phyloP scores from a whole-genome alignment of 768 basidiomycete species.

The Cubamyces lactineus region DNA sequence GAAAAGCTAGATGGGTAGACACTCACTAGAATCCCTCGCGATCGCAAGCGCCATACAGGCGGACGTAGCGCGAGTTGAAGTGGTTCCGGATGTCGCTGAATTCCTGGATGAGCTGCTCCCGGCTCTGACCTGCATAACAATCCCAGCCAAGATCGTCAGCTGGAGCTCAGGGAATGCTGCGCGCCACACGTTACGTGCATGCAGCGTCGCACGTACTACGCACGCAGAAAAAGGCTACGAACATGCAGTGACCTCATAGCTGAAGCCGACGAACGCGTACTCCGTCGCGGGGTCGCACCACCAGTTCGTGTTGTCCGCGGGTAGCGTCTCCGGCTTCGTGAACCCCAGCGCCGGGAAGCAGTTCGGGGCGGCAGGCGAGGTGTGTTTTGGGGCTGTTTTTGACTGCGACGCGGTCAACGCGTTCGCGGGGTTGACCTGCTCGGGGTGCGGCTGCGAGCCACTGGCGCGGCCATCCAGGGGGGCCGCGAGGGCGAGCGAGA shows the following conservation, averaged over 20 bases:
- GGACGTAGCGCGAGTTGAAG: constrained; percentile 70
- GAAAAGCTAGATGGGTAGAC: neutral
- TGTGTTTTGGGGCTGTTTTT: neutral
- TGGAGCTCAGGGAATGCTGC: neutral
- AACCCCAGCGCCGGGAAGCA: constrained; percentile 48
- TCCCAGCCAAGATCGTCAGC: neutral
- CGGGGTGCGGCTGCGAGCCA: constrained; percentile 13
- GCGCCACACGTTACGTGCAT: too few species aligned
- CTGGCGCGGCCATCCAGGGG: constrained; percentile 10
- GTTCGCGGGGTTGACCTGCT: neutral
- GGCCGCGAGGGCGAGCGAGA: constrained; percentile 15
- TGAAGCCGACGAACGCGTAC: constrained; percentile 78
- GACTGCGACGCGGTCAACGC: neutral
- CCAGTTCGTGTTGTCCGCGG: constrained; percentile 38
- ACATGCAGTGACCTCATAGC: constrained; percentile 74
- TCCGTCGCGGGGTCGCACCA: constrained; percentile 67
- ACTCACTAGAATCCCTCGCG: constrained; percentile 43
- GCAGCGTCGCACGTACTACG: neutral
- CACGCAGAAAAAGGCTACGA: constrained; percentile 24
- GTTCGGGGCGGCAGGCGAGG: constrained; percentile 30
- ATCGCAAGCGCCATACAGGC: constrained; percentile 48
- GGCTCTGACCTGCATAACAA: constrained; percentile 55
- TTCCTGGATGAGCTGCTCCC: constrained; percentile 50
- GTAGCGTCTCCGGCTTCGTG: constrained; percentile 54
- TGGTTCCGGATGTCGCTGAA: constrained; percentile 61